phyloP scores from a whole-genome alignment of 1,284 basidiomycete species.

The Agroathelia rolfsii region DNA sequence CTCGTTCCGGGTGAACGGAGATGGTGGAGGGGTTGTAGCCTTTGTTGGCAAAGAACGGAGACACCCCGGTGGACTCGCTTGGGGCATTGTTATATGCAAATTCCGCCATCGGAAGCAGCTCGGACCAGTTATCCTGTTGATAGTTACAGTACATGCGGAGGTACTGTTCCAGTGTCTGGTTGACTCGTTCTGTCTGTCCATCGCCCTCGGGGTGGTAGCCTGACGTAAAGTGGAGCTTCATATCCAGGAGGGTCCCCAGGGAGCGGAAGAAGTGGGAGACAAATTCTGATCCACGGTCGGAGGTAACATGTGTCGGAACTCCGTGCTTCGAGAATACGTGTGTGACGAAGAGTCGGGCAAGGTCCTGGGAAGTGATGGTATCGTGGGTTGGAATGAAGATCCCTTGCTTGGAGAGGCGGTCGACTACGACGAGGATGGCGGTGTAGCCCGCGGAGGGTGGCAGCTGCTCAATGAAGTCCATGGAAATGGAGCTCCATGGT shows the following conservation, averaged over 20 bases:
- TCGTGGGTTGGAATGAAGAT: slow-evolving; percentile 24
- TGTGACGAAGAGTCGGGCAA: slow-evolving; percentile 19
- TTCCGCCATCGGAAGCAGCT: slow-evolving; percentile 24
- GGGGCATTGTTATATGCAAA: slow-evolving; percentile 29
- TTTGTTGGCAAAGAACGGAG: slow-evolving; percentile 28
- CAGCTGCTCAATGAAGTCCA: slow-evolving; percentile 33
- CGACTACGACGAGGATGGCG: slow-evolving; percentile 30
- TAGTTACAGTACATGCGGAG: slow-evolving; percentile 23
- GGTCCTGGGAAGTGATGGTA: slow-evolving; percentile 19
- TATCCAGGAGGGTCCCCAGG: slow-evolving; percentile 13
- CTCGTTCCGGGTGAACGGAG: slow-evolving; percentile 10
- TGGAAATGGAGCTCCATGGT: slow-evolving; percentile 30
- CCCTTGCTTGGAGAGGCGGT: slow-evolving; percentile 25
- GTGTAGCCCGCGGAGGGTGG: slow-evolving; percentile 24
- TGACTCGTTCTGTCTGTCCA: slow-evolving; percentile 32
- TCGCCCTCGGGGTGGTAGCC: slow-evolving; percentile 33
- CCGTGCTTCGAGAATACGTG: slow-evolving; percentile 22
- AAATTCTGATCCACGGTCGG: slow-evolving; percentile 19
- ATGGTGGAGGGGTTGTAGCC: slow-evolving; percentile 24
- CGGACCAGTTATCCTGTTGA: slow-evolving; percentile 27
- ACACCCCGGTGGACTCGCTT: slow-evolving; percentile 16
- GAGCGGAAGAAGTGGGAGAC: slow-evolving; percentile 18
- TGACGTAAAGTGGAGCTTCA: slow-evolving; percentile 12
- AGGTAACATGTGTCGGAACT: slow-evolving; percentile 19
- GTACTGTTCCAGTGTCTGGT: slow-evolving; percentile 30